Base-by-base conservation (phyloP, 306 rosid species). In the Quillaja saponaria region DNA sequence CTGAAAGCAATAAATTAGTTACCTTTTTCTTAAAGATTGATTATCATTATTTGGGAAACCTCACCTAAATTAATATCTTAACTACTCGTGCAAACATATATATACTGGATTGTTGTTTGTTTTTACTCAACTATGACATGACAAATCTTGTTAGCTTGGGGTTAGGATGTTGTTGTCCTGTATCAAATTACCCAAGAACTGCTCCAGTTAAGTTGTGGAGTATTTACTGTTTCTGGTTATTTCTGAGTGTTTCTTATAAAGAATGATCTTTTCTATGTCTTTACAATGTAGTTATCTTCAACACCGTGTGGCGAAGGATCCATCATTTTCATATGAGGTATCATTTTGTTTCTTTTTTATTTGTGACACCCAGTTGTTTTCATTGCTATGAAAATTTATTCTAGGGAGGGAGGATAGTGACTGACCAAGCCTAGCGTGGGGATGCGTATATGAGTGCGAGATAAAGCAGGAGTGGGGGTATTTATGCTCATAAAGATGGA, bases 301-400 rank as follows among this genome's bases (percentile, higher is more conserved):
- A 80, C 84, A 82, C 10, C 95, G 96, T 50, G 80, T 78, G 5
- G 75, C 48, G 41, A 88, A 82, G 85, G 95, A 88, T 72, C 75
- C 94, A 55, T 86, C 90, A 4, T 88, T 88, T 80, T 76, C 96
- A 6, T 91, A 82, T 5, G 98, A 91, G 98, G 98, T 91, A 91
- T 52, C 14, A 35, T 13, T 13, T 56, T 37, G 21, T 31, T 44
- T 61, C 51, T 8, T 37, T 21, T 44, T 37, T 20, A 25, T 71
- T 48, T 48, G 8, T 48, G 13, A 10, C 21, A 11, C 38, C 39
- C 47, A 41, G 40, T 61, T 12, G 28, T 37, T 50, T 12, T 39
- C n/a, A 34, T 17, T 28, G 48, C 35, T 61, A 41, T 8, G 49
- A 19, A 13, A 25, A n/a, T n/a, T n/a, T n/a, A n/a, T n/a, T n/a